Evolutionary conservation across 2,329 filamentous ascomycete species (phyloP), one percentile per base, ranked within the genome.

Genomic region (Penicillium sclerotiorum): DNA sequence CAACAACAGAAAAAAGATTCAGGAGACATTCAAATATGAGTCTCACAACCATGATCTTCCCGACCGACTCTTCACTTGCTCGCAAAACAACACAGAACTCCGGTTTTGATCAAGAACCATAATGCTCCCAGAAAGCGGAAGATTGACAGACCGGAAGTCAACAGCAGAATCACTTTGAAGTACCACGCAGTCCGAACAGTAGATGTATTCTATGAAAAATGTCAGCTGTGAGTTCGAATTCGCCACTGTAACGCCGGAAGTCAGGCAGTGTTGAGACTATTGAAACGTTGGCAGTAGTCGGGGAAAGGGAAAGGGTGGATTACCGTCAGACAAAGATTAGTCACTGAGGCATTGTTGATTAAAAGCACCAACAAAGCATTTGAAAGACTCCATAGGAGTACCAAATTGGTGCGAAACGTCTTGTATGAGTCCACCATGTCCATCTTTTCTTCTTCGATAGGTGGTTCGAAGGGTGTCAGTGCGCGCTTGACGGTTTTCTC

Each of bases 71-170:
- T 25, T 28, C 25, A 45, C 22, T 45, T 45, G 1, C 45, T 40
- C 8, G 45, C 27, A 44, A 56, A 47, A 17, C 53, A 58, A 32
- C 37, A 56, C 8, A 54, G 33, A 18, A 50, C 43, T 4, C 53
- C 53, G 0, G 50, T 46, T 17, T 56, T 58, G 5, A 21, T 41
- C 8, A 58, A 38, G 20, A 58, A 58, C 22, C 52, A 58, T 6
- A 58, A 13, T 5, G 56, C 43, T n/a, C 56, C 56, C 8, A 50
- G 12, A 27, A 58, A 58, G 6, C 56, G 43, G 39, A 58, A 58
- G 12, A 58, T 54, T 1, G 56, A 58, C 7, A 58, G 45, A 18
- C 55, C 53, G 6, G 50, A 53, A 21, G 50, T 58, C 2, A 44
- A 46, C 50, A 46, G 50, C 22, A 58, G 35, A 23, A 56, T 48